Evolutionary conservation across 2,329 filamentous ascomycete species (phyloP).

Genomic region (Akanthomyces muscarius): DNA sequence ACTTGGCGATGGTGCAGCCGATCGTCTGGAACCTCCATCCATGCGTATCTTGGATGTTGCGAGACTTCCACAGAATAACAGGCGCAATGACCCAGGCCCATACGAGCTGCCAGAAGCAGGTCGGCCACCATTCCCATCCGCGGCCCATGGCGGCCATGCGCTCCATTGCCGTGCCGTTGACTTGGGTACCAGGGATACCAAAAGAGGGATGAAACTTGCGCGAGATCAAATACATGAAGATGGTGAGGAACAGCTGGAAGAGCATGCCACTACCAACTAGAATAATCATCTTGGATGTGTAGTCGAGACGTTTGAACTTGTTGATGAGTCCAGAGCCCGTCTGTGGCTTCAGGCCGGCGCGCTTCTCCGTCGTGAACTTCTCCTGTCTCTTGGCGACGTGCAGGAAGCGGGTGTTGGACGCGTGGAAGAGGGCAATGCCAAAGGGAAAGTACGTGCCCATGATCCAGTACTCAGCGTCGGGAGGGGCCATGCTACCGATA

Average conservation of each 20-base stretch:
- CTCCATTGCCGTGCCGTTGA: slow-evolving; percentile 49
- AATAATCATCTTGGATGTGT: slow-evolving; percentile 42
- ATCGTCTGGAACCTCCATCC: slow-evolving; percentile 62
- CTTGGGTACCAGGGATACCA: slow-evolving; percentile 57
- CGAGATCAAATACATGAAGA: slow-evolving; percentile 58
- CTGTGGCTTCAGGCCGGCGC: slow-evolving; percentile 18
- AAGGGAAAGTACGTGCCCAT: slow-evolving; percentile 62
- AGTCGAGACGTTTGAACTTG: slow-evolving; percentile 34
- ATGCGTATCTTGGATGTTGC: slow-evolving; percentile 59
- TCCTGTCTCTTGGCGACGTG: slow-evolving; percentile 51
- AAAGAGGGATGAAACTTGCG: slow-evolving; percentile 58
- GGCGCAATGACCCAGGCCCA: slow-evolving; percentile 60
- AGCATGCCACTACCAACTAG: slow-evolving; percentile 52
- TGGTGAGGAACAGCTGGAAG: slow-evolving; percentile 53
- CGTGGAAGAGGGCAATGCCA: slow-evolving; percentile 63
- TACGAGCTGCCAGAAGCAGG: slow-evolving; percentile 56
- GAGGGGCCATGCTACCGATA: slow-evolving; percentile 38
- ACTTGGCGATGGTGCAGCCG: slow-evolving; percentile 42
- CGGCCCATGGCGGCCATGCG: slow-evolving; percentile 39
- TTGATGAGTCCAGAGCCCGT: slow-evolving; percentile 24
- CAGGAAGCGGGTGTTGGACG: slow-evolving; percentile 57
- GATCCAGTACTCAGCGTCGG: slow-evolving; percentile 56
- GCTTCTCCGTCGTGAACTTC: slow-evolving; percentile 22
- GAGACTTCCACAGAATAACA: slow-evolving; percentile 54
- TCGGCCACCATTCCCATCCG: slow-evolving; percentile 65